phyloP scores from a whole-genome alignment of 768 basidiomycete genomes.

The Cystobasidiopsis lactophilus region DNA sequence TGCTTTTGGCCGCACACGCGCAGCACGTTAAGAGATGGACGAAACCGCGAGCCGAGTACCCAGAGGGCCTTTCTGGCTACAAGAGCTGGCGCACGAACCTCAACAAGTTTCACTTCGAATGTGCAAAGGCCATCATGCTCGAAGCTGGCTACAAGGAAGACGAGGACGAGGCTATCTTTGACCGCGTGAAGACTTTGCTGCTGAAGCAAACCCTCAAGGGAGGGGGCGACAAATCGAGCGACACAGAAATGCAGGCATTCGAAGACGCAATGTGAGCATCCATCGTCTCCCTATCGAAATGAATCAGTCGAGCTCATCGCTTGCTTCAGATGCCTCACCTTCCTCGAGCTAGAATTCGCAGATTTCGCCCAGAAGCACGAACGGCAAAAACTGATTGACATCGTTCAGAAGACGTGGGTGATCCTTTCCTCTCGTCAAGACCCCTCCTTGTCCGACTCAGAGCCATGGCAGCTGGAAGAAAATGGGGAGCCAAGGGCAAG shows the following conservation, averaged over 20 bases:
- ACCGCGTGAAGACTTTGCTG: not conserved
- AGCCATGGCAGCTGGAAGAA: conserved; percentile 3
- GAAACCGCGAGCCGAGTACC: conserved; percentile 4
- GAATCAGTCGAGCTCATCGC: not conserved
- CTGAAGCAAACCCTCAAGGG: conserved; percentile 7
- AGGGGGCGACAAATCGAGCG: conserved; percentile 1
- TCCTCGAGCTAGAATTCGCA: conserved; percentile 4
- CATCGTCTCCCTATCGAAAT: not conserved
- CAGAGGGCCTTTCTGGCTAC: conserved; percentile 7
- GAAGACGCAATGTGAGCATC: not conserved
- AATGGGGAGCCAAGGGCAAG: conserved; percentile 3
- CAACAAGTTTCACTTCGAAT: conserved; percentile 5
- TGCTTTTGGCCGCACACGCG: not conserved
- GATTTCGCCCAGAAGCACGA: conserved; percentile 7
- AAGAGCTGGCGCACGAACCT: conserved; percentile 4
- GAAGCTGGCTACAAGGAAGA: not conserved
- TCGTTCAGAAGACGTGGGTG: conserved; percentile 4
- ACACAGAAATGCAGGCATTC: conserved; percentile 3
- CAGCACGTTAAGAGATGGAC: conserved; percentile 5
- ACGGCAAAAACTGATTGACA: conserved; percentile 3
- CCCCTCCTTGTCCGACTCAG: too few relatives aligned
- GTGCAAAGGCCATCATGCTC: not conserved
- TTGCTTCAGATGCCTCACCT: conserved; percentile 3
- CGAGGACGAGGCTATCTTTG: not conserved
- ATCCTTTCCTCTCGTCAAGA: too few relatives aligned